Evolutionary conservation across 78 protist genomes (phyloP).

Genomic region (Speleostelium caveatum): DNA sequence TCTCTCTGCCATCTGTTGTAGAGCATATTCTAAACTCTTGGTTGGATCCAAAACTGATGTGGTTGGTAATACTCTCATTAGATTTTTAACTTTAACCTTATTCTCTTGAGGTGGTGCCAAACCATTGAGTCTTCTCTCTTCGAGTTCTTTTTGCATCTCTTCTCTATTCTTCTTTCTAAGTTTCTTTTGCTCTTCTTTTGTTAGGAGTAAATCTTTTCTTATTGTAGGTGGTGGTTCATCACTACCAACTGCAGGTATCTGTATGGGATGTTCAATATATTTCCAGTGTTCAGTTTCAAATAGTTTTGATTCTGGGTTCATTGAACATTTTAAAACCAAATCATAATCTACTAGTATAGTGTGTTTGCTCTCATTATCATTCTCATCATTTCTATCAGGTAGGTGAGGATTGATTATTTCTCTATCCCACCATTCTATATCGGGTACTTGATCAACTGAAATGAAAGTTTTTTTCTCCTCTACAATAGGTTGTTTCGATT

Average conservation of each 20-base stretch:
- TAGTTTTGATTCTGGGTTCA: not conserved
- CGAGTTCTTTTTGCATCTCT: slow-evolving; percentile 52
- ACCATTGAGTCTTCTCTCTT: slow-evolving; percentile 78
- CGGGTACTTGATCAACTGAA: slow-evolving; percentile 17
- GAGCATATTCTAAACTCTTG: slow-evolving; percentile 15
- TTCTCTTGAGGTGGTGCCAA: slow-evolving; percentile 78
- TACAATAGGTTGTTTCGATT: not conserved
- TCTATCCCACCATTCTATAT: slow-evolving; percentile 80
- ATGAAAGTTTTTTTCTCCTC: slow-evolving; percentile 2
- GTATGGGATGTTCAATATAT: slow-evolving; percentile 86
- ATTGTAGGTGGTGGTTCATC: slow-evolving; percentile 23
- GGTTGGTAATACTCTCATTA: slow-evolving; percentile 73
- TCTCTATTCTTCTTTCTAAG: slow-evolving; percentile 54
- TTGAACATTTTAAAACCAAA: not conserved
- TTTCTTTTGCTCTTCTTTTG: slow-evolving; percentile 72
- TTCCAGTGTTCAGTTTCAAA: slow-evolving; percentile 26
- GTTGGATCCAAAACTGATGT: slow-evolving; percentile 82
- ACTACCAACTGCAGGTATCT: slow-evolving; percentile 22
- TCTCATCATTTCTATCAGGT: not conserved
- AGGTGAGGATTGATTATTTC: not conserved
- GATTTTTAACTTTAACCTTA: slow-evolving; percentile 79
- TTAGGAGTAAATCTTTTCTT: slow-evolving; percentile 48
- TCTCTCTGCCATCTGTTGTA: slow-evolving; percentile 55
- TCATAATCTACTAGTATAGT: too few relatives aligned
- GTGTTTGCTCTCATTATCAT: not conserved